phyloP scores from a whole-genome alignment of 371 early-diverging fungal species.

The Mucor lusitanicus region DNA sequence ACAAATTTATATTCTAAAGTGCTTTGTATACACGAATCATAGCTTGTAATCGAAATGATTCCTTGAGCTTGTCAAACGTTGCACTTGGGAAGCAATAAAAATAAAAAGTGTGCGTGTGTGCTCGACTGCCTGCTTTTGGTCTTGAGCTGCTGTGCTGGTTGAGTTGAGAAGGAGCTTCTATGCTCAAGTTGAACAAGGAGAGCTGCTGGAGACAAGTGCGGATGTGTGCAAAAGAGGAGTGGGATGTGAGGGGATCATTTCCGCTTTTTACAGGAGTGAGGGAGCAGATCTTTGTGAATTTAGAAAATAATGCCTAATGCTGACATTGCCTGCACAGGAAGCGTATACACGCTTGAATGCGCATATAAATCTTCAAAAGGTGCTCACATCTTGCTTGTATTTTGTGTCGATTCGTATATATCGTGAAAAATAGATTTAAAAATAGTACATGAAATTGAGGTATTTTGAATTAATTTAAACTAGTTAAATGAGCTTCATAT shows the following conservation, averaged over 20 bases:
- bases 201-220: neutral
- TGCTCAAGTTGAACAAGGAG: neutral
- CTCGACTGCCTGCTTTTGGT: neutral
- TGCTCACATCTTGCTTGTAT: neutral
- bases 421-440: neutral
- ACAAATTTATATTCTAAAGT: neutral
- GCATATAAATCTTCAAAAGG: neutral
- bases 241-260: neutral
- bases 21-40: neutral
- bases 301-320: neutral
- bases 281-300: neutral
- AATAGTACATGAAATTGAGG: neutral
- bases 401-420: neutral
- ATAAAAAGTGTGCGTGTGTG: neutral
- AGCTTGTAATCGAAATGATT: neutral
- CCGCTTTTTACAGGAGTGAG: neutral
- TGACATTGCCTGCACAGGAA: neutral
- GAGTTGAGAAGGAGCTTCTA: neutral
- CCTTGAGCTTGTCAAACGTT: neutral
- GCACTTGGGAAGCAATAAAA: neutral
- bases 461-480: too few species aligned
- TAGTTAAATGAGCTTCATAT: too few species aligned
- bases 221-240: too few species aligned
- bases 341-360: neutral
- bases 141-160: neutral